Base-by-base conservation (phyloP, 257 asterid species). In the Capsicum baccatum region DNA sequence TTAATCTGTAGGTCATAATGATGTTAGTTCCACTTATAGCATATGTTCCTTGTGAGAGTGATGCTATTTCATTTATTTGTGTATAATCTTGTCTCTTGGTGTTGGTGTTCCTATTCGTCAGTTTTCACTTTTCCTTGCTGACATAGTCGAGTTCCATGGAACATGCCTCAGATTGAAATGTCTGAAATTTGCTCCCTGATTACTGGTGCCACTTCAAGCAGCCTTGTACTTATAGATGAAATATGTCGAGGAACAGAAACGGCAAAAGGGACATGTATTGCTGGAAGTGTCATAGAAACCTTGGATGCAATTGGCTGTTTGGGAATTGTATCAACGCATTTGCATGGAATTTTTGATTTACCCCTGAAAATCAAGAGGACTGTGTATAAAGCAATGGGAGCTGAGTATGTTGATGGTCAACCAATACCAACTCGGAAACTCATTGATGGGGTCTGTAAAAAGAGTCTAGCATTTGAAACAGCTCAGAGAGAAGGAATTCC, bases 211-310 rank as follows among this genome's bases (percentile, higher is more conserved):
- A 93, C 97, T 81, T 92, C 98, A 50, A 93, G 90, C 82, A 96
- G 99, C 89, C 98, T 96, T 42, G 95, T 96, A 10, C 97, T 96
- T 79, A 89, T 96, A 39, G 99, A 96, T 83, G 99, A 96, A 84
- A 94, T 96, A 87, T 96, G 99, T 85, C 92, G 98, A 83, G 99
- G 99, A 69, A 96, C 99, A 35, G 99, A 96, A 88, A 96, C 99
- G 52, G 99, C 99, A 0, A 96, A 96, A 86, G 99, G 99, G 68
- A 94, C 98, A 26, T 96, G 99, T 62, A 94, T 96, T 85, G 99
- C 99, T 37, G 99, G 99, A n/a, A 94, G 98, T 85, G 83, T 95
- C 85, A 89, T 96, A 26, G 99, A 96, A 84, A 91, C 96, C 69
- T 95, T 96, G 15, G 98, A 96, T 68, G 81, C 91, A 39, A 62